Conservation (phyloP, 2,329 filamentous ascomycete genomes). For the Berkeleyomyces basicola region DNA sequence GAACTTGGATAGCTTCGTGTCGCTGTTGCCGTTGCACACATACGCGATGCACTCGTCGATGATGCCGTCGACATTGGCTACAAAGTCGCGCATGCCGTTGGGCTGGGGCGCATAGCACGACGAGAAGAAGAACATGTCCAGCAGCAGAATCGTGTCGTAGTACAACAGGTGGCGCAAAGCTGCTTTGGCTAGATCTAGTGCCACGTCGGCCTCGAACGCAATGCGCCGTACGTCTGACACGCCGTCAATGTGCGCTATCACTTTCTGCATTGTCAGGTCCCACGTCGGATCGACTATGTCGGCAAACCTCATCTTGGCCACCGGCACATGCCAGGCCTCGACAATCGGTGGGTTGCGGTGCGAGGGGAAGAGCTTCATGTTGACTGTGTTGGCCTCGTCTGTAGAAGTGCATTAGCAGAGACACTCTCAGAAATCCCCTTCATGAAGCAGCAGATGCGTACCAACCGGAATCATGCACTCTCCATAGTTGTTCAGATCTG, state of each 20-base stretch:
- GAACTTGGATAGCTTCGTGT: conserved; percentile 35
- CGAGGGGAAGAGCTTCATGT: conserved; percentile 86
- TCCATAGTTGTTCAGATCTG: conserved; percentile 91
- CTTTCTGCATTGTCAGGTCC: conserved; percentile 62
- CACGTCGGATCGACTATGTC: conserved; percentile 50
- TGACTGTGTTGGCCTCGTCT: conserved; percentile 89
- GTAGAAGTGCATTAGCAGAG: not conserved
- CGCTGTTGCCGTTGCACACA: conserved; percentile 36
- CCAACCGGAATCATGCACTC: conserved; percentile 97
- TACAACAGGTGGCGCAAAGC: conserved; percentile 81
- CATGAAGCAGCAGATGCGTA: conserved; percentile 25
- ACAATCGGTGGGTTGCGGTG: conserved; percentile 62
- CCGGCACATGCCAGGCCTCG: conserved; percentile 78
- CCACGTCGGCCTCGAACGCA: conserved; percentile 68
- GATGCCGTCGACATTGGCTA: conserved; percentile 54
- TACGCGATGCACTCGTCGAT: conserved; percentile 81
- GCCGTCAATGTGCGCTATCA: conserved; percentile 78
- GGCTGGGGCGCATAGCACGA: conserved; percentile 74
- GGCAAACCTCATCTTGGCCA: conserved; percentile 50
- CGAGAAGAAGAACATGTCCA: conserved; percentile 90
- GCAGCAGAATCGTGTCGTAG: conserved; percentile 76
- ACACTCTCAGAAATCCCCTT: not conserved
- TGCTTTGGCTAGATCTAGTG: conserved; percentile 69
- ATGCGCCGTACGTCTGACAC: conserved; percentile 81
- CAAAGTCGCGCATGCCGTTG: conserved; percentile 56